phyloP scores from a whole-genome alignment of 2,329 filamentous ascomycete genomes.

The Hypoxylon sp. region DNA sequence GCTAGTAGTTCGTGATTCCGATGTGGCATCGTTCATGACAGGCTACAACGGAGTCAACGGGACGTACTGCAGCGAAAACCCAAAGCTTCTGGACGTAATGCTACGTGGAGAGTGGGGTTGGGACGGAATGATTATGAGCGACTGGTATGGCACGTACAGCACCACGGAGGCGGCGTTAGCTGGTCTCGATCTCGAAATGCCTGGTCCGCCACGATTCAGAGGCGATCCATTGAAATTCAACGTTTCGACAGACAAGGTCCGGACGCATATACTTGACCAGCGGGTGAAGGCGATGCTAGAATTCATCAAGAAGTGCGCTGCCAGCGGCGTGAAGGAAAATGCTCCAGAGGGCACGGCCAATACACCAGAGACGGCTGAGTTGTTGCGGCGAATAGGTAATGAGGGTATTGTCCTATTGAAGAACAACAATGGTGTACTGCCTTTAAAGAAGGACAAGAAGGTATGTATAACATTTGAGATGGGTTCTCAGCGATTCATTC shows the following conservation, averaged over 20 bases:
- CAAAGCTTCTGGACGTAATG: constrained; percentile 58
- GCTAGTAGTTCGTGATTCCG: constrained; percentile 60
- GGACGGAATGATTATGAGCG: constrained; percentile 66
- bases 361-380: constrained; percentile 67
- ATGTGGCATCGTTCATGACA: constrained; percentile 65
- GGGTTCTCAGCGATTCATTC: no score
- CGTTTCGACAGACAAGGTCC: constrained; percentile 64
- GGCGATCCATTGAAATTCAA: constrained; percentile 61
- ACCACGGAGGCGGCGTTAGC: constrained; percentile 60
- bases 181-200: constrained; percentile 68
- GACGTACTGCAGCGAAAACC: constrained; percentile 62
- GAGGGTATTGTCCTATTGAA: constrained; percentile 79
- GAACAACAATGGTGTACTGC: constrained; percentile 71
- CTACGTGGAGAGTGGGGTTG: constrained; percentile 66
- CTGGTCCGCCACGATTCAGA: constrained; percentile 61
- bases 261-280: constrained; percentile 63
- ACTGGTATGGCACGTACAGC: constrained; percentile 67
- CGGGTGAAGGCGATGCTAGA: constrained; percentile 66
- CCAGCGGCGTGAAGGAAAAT: constrained; percentile 62
- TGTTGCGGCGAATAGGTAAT: constrained; percentile 71
- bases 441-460: constrained; percentile 69
- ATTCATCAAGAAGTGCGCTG: constrained; percentile 65
- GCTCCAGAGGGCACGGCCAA: constrained; percentile 63
- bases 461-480: no score
- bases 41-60: constrained; percentile 68